These are phyloP conservation scores for Suzukiozyma palmioleophila DNA, from an alignment of 1,139 yeast species.

Conservation along the genomic window DNA sequence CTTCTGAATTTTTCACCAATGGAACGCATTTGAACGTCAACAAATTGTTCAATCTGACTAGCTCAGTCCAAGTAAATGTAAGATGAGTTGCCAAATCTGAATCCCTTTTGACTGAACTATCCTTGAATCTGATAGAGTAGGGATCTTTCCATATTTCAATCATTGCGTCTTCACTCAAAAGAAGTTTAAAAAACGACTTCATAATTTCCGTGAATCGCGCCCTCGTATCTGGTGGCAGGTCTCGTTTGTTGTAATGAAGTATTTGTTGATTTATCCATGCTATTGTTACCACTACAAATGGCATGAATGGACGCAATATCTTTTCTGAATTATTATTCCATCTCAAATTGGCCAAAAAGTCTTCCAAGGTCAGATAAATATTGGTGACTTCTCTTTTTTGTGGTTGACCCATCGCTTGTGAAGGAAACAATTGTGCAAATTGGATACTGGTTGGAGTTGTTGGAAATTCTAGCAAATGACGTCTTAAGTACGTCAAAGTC, in stretches of 20 bases:
- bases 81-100: constrained; percentile 29
- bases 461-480: not conserved
- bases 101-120: constrained; percentile 14
- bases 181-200: constrained; percentile 13
- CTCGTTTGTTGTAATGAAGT: constrained; percentile 14
- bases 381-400: not conserved
- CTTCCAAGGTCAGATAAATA: constrained; percentile 1
- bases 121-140: constrained; percentile 18
- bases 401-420: constrained; percentile 15
- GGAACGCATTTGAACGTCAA: constrained; percentile 26
- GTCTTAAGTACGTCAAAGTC: constrained; percentile 13
- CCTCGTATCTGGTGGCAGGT: constrained; percentile 13
- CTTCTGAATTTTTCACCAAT: constrained; percentile 18
- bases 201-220: constrained; percentile 16
- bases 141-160: constrained; percentile 40
- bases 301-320: constrained; percentile 16
- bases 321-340: constrained; percentile 4
- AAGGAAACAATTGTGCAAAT: constrained; percentile 24
- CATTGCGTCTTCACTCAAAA: constrained; percentile 13
- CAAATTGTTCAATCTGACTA: constrained; percentile 30
- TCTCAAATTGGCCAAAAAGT: constrained; percentile 1
- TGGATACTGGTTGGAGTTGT: constrained; percentile 3
- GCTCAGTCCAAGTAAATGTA: constrained; percentile 34
- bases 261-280: constrained; percentile 22
- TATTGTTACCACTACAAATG: constrained; percentile 21